Evolutionary conservation across 768 basidiomycete genomes (phyloP), one percentile per base, ranked within the genome.

Genomic region (Calocera viscosa): DNA sequence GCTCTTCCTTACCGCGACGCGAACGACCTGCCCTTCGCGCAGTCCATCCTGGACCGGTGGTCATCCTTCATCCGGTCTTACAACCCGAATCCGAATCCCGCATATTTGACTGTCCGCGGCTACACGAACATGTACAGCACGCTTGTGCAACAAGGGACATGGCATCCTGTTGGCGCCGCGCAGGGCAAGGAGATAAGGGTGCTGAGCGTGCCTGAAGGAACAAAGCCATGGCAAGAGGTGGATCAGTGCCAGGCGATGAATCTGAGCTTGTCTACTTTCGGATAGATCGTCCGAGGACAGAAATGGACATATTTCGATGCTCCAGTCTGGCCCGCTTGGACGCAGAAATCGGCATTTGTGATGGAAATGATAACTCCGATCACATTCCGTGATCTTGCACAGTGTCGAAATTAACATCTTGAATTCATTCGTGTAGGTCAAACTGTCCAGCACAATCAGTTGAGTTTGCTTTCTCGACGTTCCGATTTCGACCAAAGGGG

Each of bases 21-120:
- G 26, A 72, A 76, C 49, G 82, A 83, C 72, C 75, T 82, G 8
- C 74, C 78, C 1, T 76, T 83, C 71, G 75, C 77, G 64, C 81
- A 82, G 69, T 71, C 80, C 49, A 74, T 73, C 39, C 72, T 79
- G 2, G 82, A 83, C 69, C 71, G 74, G 8, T 84, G 82, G 83
- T 73, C 78, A 0, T 72, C 79, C 7, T 83, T 83, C 68, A 81
- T 79, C 10, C 76, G 81, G 35, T 78, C 79, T 2, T 79, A 77
- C 70, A 72, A 83, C 67, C 82, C 83, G 10, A 83, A 82, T 68
- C 82, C 81, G 0, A 73, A 77, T 2, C 67, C 71, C 0, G 76
- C 69, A 1, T 82, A 79, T 70, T 77, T 83, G 32, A 67, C 71
- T 0, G 80, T 79, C 2, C 74, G 82, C 0, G 82, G 81, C 0